phyloP scores from a whole-genome alignment of 2,329 filamentous ascomycete species.

The Alternaria panax region DNA sequence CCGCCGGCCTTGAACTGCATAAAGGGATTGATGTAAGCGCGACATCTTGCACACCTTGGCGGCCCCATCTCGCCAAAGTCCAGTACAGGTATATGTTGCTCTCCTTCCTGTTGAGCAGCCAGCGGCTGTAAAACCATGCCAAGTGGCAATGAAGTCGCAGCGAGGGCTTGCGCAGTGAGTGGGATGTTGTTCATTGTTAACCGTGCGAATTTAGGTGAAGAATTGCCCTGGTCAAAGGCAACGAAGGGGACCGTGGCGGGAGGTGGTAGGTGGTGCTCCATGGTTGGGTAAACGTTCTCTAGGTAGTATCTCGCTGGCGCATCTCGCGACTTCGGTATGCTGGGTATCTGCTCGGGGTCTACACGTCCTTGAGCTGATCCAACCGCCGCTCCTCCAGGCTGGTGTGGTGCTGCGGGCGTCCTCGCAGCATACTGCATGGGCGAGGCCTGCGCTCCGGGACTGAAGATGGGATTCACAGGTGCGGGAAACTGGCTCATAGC shows the following conservation, averaged over 20 bases:
- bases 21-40: constrained; percentile 98
- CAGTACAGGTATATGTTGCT: constrained; percentile 85
- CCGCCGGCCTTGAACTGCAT: constrained; percentile 96
- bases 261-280: constrained; percentile 91
- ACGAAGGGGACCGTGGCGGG: constrained; percentile 89
- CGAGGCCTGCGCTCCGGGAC: constrained; percentile 46
- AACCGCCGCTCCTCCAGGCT: constrained; percentile 48
- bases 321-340: constrained; percentile 86
- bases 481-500: constrained; percentile 69
- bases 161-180: constrained; percentile 77
- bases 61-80: constrained; percentile 94
- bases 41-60: constrained; percentile 88
- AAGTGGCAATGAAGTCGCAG: constrained; percentile 81
- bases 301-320: constrained; percentile 82
- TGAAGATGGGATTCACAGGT: constrained; percentile 61
- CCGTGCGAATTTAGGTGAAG: constrained; percentile 91
- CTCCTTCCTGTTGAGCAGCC: constrained; percentile 81
- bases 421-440: constrained; percentile 50
- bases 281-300: constrained; percentile 89
- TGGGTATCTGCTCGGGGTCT: constrained; percentile 91
- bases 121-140: constrained; percentile 90
- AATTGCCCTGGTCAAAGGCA: constrained; percentile 94
- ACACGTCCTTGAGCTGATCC: constrained; percentile 76
- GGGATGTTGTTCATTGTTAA: constrained; percentile 95
- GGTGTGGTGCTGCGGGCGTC: constrained; percentile 31